These are phyloP conservation scores for Flaveria linearis DNA, from an alignment of 129 eudicot species.

Conservation along the genomic window DNA sequence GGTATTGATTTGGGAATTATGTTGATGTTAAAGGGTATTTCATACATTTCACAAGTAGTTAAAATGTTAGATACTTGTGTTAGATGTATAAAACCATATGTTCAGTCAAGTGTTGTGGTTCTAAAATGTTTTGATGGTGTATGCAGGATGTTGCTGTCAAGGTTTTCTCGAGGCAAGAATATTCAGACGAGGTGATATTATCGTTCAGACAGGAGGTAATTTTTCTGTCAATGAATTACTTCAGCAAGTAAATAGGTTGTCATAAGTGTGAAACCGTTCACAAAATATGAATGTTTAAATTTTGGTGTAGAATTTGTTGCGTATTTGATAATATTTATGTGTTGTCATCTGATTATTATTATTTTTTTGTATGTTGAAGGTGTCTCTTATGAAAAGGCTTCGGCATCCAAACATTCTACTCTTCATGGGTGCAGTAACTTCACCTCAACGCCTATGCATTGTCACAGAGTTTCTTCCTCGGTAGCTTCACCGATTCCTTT, in stretches of 20 bases:
- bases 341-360: neutral
- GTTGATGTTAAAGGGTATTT: neutral
- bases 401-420: slow-evolving; percentile 95
- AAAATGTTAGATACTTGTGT: neutral
- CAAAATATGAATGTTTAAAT: neutral
- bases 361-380: slow-evolving; percentile 42
- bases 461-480: slow-evolving; percentile 98
- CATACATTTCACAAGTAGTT: neutral
- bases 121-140: slow-evolving; percentile 9
- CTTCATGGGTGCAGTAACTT: slow-evolving; percentile 96
- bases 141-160: slow-evolving; percentile 97
- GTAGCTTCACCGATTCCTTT: slow-evolving; percentile 43
- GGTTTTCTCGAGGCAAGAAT: slow-evolving; percentile 89
- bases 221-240: neutral
- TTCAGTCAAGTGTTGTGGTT: neutral
- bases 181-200: slow-evolving; percentile 78
- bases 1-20: neutral
- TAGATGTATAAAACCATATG: neutral
- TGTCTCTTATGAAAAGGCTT: slow-evolving; percentile 89
- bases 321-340: neutral
- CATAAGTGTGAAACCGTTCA: neutral
- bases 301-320: neutral
- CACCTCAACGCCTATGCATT: slow-evolving; percentile 93
- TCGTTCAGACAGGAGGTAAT: slow-evolving; percentile 89
- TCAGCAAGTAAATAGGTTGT: no score